Percentiles rank a stretch among this genome's conserved stretches.
Evolutionary conservation across 2,329 filamentous ascomycete species (phyloP).

Genomic region (Neoscytalidium dimidiatum): DNA sequence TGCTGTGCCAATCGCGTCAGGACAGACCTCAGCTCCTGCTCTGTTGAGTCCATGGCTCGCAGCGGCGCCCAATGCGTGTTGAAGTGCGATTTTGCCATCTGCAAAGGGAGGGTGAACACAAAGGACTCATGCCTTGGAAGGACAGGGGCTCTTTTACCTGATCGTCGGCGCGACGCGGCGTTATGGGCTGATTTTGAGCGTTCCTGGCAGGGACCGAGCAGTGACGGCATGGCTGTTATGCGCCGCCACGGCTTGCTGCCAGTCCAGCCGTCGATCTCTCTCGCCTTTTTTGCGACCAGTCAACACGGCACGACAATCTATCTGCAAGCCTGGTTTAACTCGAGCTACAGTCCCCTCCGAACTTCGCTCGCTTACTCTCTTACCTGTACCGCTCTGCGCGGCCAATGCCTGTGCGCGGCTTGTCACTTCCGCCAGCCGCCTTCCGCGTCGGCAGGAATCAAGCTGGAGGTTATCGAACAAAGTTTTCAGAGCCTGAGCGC

Average conservation of each 20-base stretch:
- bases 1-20: background rate
- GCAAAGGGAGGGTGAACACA: background rate
- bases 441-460: background rate
- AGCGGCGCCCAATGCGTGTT: no score
- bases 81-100: background rate
- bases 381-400: background rate
- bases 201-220: background rate
- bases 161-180: background rate
- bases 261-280: background rate
- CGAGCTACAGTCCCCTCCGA: background rate
- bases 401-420: background rate
- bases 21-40: background rate
- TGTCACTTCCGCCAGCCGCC: background rate
- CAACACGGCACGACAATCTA: background rate
- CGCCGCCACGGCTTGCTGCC: background rate
- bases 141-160: background rate
- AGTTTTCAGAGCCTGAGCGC: background rate
- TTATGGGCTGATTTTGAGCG: background rate
- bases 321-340: background rate
- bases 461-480: background rate
- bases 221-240: constrained; percentile 5
- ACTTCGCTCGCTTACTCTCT: background rate
- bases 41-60: background rate
- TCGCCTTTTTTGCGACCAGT: background rate
- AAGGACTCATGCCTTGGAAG: background rate